phyloP scores from a whole-genome alignment of 176 grass and related monocot genomes.

The Triticum monococcum region DNA sequence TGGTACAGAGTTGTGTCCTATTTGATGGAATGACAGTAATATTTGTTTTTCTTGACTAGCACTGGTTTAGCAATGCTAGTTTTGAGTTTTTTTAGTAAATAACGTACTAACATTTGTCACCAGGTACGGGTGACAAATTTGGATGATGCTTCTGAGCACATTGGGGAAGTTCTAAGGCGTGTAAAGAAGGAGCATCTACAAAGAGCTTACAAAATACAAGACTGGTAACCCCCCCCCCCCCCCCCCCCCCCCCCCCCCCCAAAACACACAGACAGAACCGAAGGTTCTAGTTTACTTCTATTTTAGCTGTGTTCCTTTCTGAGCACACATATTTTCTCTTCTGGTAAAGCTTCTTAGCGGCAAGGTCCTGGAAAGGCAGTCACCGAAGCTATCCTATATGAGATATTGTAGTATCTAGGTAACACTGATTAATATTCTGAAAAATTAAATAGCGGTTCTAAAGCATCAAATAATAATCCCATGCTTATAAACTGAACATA shows the following conservation, averaged over 20 bases:
- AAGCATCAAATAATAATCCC: background rate
- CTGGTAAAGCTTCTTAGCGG: background rate
- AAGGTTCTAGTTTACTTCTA: background rate
- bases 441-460: background rate
- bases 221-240: conserved; percentile 39
- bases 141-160: conserved; percentile 90
- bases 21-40: background rate
- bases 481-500: background rate
- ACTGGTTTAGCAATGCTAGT: background rate
- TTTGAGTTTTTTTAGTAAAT: background rate
- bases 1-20: background rate
- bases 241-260: too few species aligned
- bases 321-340: background rate
- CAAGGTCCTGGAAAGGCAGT: background rate
- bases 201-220: conserved; percentile 92
- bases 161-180: conserved; percentile 87
- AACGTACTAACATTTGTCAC: background rate
- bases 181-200: conserved; percentile 94
- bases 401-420: background rate
- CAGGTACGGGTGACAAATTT: conserved; percentile 98
- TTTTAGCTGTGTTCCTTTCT: background rate
- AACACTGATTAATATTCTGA: background rate
- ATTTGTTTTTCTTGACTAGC: background rate
- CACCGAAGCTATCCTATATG: background rate
- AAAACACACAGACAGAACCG: too few species aligned